Base-by-base conservation (phyloP, 805 yeast species). In the Myxozyma geophila region DNA sequence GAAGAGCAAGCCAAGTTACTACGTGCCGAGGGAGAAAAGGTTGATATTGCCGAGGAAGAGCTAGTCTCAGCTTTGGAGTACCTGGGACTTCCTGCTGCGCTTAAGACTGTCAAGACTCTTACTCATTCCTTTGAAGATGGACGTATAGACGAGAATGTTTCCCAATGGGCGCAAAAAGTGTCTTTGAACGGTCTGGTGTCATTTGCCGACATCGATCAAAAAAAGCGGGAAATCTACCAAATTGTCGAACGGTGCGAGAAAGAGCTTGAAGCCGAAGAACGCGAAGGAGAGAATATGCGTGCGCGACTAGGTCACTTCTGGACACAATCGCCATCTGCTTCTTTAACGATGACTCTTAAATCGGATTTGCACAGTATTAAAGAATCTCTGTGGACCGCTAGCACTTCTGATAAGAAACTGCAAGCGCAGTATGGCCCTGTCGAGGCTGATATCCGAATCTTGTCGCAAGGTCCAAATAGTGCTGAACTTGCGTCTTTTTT, bases 1-100 rank as follows among this genome's bases (percentile, higher is more conserved):
- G 99, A 93, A 73, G 92, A 90, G 73, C 89, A 90, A 74, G 93
- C 97, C 0, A 85, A 83, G 67, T 76, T 90, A 43, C 75, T 91
- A 52, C 82, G 98, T 71, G 81, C 79, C 49, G 92, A 90, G 71
- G 81, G 86, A 51, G 98, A 92, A 64, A 82, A 82, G 64, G 82
- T 85, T 23, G 92, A 89, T 61, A 82, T 92, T 9, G 88, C 96
- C 0, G 85, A 90, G 71, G 89, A 90, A 74, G 95, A 92, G 72
- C 81, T 88, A 54, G 75, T 81, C 1, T 89, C 97, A 0, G 90
- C 90, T 9, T 80, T 92, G 62, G 98, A 92, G 70, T 91, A 83
- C 70, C 82, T 91, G 68, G 87, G 87, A 61, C 78, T 93, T 60
- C 97, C 97, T 1, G 80, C 80, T 50, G 82, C 89, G 1, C 75